A percentile compares a stretch with the other conserved stretches of the same genome.
These are phyloP conservation scores for Fusarium udum DNA, from an alignment of 2,329 filamentous ascomycete genomes.

Conservation along the genomic window DNA sequence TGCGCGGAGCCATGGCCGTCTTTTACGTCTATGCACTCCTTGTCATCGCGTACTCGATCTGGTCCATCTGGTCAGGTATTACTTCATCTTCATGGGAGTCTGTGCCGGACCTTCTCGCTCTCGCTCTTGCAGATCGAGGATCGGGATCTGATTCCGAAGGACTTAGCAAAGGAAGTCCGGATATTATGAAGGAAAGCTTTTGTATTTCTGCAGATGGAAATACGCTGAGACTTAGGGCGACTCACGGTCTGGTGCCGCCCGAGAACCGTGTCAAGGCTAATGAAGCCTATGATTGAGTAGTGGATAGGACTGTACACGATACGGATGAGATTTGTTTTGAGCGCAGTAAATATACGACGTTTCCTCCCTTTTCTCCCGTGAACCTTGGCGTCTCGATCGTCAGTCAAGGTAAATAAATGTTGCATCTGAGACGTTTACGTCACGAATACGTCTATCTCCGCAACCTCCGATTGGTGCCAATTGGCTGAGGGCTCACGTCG, in stretches of 20 bases:
- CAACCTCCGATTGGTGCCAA: neutral
- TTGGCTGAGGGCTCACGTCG: neutral
- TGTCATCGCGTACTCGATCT: neutral
- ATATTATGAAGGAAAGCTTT: conserved; percentile 9
- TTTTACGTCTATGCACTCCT: conserved; percentile 17
- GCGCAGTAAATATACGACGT: neutral
- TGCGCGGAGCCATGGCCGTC: conserved; percentile 12
- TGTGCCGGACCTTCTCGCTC: conserved; percentile 8
- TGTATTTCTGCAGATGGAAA: neutral
- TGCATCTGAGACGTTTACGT: neutral
- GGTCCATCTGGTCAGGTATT: conserved; percentile 13
- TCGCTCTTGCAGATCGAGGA: neutral
- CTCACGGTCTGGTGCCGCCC: neutral
- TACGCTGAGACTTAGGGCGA: neutral
- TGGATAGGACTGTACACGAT: rapidly evolving
- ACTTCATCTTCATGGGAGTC: conserved; percentile 20
- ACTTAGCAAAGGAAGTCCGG: no score
- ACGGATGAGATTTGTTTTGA: rapidly evolving
- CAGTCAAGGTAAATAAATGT: neutral
- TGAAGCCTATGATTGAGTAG: neutral
- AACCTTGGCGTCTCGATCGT: neutral
- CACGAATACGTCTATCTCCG: neutral
- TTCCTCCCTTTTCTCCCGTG: neutral
- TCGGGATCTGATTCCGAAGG: rapidly evolving
- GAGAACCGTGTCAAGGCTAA: conserved; percentile 3